These are phyloP conservation scores for Candida manassasensis DNA, from an alignment of 805 yeast genomes.

Conservation along the genomic window DNA sequence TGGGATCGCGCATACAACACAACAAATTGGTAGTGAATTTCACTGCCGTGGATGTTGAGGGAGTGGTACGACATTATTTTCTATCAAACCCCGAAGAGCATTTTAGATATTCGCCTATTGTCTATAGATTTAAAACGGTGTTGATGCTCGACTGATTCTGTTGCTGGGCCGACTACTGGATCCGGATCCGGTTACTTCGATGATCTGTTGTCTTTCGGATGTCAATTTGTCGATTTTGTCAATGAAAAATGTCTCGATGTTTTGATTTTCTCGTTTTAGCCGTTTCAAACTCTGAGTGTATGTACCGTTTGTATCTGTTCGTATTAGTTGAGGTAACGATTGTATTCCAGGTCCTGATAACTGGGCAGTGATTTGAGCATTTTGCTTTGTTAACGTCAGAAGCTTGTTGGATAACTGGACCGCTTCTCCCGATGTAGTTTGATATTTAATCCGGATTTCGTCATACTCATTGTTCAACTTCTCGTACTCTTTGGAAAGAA, in stretches of 20 bases:
- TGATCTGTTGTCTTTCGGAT: slow-evolving; percentile 27
- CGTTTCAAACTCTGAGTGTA: slow-evolving; percentile 23
- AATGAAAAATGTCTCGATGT: slow-evolving; percentile 22
- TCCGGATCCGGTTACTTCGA: slow-evolving; percentile 26
- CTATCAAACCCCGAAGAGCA: too few relatives aligned
- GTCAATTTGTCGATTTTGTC: slow-evolving; percentile 31
- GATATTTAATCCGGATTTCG: slow-evolving; percentile 25
- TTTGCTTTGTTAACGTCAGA: slow-evolving; percentile 15
- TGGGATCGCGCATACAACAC: too few relatives aligned
- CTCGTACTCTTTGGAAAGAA: slow-evolving; percentile 20
- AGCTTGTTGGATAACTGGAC: slow-evolving; percentile 23
- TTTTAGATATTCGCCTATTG: too few relatives aligned
- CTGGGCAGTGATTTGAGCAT: slow-evolving; percentile 16
- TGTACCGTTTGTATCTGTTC: slow-evolving; percentile 27
- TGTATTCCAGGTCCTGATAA: slow-evolving; percentile 32
- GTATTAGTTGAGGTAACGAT: slow-evolving; percentile 29
- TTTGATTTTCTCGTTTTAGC: slow-evolving; percentile 24
- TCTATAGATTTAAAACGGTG: slow-evolving; percentile 35
- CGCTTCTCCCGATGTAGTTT: slow-evolving; percentile 30
- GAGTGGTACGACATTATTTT: too few relatives aligned
- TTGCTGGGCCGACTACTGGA: slow-evolving; percentile 29
- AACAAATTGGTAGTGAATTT: too few relatives aligned
- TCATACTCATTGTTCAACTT: slow-evolving; percentile 28
- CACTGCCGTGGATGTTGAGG: too few relatives aligned
- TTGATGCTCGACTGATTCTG: slow-evolving; percentile 36